Percentiles rank a stretch among this genome's conserved stretches.
These are phyloP conservation scores for Hypoxylon subgilvum DNA, from an alignment of 495 filamentous ascomycete genomes.

Conservation along the genomic window DNA sequence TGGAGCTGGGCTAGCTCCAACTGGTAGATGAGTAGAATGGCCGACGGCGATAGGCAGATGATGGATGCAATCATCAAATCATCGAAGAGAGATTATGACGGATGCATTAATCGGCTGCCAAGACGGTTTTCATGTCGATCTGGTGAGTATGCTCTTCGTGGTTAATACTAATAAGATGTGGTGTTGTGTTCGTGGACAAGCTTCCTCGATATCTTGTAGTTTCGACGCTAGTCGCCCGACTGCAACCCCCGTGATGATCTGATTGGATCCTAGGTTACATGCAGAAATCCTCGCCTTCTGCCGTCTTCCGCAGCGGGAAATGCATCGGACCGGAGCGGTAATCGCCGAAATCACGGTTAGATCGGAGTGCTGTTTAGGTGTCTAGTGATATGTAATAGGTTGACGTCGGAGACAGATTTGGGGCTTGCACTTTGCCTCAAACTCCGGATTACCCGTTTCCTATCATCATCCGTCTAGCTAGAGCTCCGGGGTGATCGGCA, in stretches of 20 bases:
- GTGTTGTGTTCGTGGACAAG: too few species aligned
- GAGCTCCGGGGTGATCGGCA: not conserved
- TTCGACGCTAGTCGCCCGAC: slow-evolving; percentile 1
- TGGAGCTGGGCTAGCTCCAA: too few species aligned
- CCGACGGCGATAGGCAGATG: slow-evolving; percentile 5
- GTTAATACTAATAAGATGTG: too few species aligned
- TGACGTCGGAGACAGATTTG: slow-evolving; percentile 5
- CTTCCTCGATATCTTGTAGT: too few species aligned
- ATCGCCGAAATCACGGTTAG: slow-evolving; percentile 17
- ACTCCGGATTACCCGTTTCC: too few species aligned
- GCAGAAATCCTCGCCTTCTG: slow-evolving; percentile 7
- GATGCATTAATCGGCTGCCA: not conserved
- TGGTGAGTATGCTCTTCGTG: too few species aligned
- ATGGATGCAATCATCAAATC: slow-evolving; percentile 3
- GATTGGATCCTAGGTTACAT: slow-evolving; percentile 28
- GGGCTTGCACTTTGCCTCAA: too few species aligned
- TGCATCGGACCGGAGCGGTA: slow-evolving; percentile 18
- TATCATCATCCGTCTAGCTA: not conserved
- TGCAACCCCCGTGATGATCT: slow-evolving; percentile 11
- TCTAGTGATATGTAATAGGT: not conserved
- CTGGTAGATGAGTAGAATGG: slow-evolving; percentile 2
- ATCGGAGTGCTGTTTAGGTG: slow-evolving; percentile 12
- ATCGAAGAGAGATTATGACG: slow-evolving; percentile 8
- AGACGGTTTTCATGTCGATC: not conserved
- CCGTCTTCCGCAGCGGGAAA: slow-evolving; percentile 3